Evolutionary conservation across 2,329 filamentous ascomycete species (phyloP), one percentile per base, ranked within the genome.

Genomic region (Pestalotiopsis sp.): DNA sequence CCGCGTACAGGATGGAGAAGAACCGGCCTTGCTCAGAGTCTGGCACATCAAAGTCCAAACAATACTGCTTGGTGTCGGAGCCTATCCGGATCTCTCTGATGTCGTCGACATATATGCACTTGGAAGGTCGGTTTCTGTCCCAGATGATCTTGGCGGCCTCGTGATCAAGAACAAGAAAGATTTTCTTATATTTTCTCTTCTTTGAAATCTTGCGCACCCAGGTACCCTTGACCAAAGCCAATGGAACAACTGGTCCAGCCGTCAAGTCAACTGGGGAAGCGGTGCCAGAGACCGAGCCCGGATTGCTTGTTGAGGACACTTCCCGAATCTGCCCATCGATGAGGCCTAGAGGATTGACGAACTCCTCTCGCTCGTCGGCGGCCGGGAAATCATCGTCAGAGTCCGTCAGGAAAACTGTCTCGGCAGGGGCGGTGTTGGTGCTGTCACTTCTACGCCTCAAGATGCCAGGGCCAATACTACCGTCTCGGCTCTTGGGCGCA

Each of bases 71-170:
- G 20, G 95, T 93, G 77, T 98, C 93, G 13, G 88, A 88, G 20
- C 93, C 94, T 41, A 91, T 90, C 71, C 95, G 91, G 62, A 98
- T 94, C 76, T 97, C 94, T 76, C 93, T 92, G 75, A 99, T 95
- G 78, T 98, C 94, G 76, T 99, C 96, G 71, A 99, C 93, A 79
- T 97, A 97, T 72, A 99, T 92, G 66, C 90, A 90, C 79, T 98
- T 98, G 27, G 90, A 89, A 1, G 92, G 91, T 45, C 93, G 90
- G 9, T 87, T 89, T 61, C 90, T 88, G 79, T 97, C 93, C 95
- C 95, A 98, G 31, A 88, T 92, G 27, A 99, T 93, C 79, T 94
- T 96, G 70, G 93, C 95, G 1, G 92, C 89, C 75, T 95, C 92
- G 27, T 92, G 87, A 75, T 98, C 94, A 27, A 98, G 89, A 66